Conservation (phyloP, 2,329 filamentous ascomycete species). For the Colletotrichum caudatum region DNA sequence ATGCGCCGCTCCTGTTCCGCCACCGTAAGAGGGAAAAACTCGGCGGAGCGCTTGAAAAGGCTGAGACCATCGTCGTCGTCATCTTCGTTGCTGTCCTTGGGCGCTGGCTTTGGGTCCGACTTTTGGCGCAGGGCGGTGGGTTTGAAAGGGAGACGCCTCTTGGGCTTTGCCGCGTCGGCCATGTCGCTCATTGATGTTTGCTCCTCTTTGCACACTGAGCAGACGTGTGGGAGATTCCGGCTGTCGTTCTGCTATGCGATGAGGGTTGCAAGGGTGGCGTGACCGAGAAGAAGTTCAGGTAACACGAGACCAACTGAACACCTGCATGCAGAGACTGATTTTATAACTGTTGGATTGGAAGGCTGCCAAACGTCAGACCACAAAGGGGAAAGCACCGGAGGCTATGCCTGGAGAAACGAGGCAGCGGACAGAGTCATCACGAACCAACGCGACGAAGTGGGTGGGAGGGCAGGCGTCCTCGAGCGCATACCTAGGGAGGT, state of each 20-base stretch:
- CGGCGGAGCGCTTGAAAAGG: constrained; percentile 63
- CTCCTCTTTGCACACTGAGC: background rate
- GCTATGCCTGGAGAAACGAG: constrained; percentile 23
- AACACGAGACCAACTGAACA: background rate
- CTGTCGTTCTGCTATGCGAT: constrained; percentile 7
- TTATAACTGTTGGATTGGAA: background rate
- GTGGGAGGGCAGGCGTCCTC: constrained; percentile 12
- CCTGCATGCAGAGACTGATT: background rate
- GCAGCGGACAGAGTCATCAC: constrained; percentile 28
- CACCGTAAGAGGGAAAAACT: constrained; percentile 60
- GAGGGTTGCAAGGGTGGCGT: constrained; percentile 8
- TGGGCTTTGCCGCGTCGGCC: constrained; percentile 43
- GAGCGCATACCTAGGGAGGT: background rate
- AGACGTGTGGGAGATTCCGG: background rate
- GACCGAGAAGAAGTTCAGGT: background rate
- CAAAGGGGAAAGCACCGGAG: constrained; percentile 6
- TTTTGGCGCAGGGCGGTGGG: constrained; percentile 57
- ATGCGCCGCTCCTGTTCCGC: constrained; percentile 53
- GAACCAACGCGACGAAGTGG: constrained; percentile 15
- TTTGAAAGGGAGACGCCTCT: constrained; percentile 63
- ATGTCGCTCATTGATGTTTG: background rate
- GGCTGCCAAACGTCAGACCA: background rate
- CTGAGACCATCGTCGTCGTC: constrained; percentile 56
- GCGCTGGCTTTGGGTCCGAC: constrained; percentile 46
- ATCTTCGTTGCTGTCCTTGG: constrained; percentile 36